Base-by-base conservation (phyloP, 1,139 yeast species). In the Sugiyamaella neomexicana region DNA sequence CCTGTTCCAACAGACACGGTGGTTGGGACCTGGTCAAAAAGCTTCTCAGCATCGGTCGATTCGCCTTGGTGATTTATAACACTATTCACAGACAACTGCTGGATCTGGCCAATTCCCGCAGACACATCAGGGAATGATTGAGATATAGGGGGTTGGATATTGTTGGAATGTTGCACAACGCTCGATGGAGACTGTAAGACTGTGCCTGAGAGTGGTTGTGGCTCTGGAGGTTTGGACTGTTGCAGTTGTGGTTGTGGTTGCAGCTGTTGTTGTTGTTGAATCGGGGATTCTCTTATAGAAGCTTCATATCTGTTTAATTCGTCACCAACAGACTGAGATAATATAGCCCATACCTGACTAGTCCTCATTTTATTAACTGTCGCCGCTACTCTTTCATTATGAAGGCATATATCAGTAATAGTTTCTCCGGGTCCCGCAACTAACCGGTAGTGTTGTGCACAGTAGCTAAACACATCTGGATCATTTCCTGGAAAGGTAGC, bases 321-420 rank as follows among this genome's bases (percentile, higher is more conserved):
- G 65, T 82, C 80, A 12, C 74, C 73, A 1, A 86, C 68, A 12
- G 85, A 76, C 15, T 79, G 80, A 1, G 81, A 80, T 2, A 87
- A 70, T n/a, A 85, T 76, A 55, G 78, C 72, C 95, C 95, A 87
- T 0, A 83, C 77, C 65, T 85, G 90, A 50, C 86, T 76, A 50
- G 85, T 86, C 54, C 89, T 71, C 56, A 73, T 75, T 53, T 77
- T 70, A 12, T 77, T 77, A 0, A 78, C 85, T 46, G 76, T 72
- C 0, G 78, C 79, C 1, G 91, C 89, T 2, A 81, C 75, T 34
- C 75, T 72, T 0, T 89, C 81, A 65, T 87, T 87, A 57, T 79
- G 71, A 41, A 76, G 72, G 63, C 90, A 85, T 1, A 80, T 82
- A 38, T 81, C 82, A 4, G 74, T 66, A 12, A 82, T 66, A 25